These are phyloP conservation scores for Teratosphaeria destructans DNA, from an alignment of 2,329 filamentous ascomycete species.

Conservation along the genomic window DNA sequence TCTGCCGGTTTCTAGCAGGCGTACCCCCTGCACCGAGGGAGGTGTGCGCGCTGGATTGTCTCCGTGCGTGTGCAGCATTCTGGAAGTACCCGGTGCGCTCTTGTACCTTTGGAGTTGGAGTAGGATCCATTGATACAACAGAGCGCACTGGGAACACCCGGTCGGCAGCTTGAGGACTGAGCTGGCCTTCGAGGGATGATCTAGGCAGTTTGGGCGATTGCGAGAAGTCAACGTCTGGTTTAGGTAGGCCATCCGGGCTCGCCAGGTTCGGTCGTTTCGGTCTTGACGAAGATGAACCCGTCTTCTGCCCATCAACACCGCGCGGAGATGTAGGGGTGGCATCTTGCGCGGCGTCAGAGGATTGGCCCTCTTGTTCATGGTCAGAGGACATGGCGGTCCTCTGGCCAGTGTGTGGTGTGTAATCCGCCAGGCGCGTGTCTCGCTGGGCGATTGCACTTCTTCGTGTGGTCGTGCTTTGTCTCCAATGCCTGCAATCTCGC, in stretches of 20 bases:
- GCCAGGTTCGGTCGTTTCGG: neutral
- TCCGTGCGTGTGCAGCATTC: constrained; percentile 11
- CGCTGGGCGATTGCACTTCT: neutral
- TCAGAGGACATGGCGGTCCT: constrained; percentile 6
- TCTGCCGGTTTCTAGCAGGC: neutral
- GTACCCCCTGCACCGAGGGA: neutral
- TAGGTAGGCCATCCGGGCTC: neutral
- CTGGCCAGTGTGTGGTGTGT: neutral
- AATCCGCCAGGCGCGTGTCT: neutral
- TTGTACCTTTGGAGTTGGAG: constrained; percentile 21
- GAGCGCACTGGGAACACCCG: constrained; percentile 73
- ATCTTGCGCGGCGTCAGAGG: neutral
- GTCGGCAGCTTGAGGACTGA: constrained; percentile 39
- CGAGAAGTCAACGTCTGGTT: constrained; percentile 1
- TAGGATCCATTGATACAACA: constrained; percentile 59
- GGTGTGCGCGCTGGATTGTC: neutral
- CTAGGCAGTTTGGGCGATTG: neutral
- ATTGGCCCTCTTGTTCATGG: neutral
- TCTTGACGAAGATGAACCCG: neutral
- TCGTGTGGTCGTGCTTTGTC: neutral
- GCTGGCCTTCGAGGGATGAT: constrained; percentile 10
- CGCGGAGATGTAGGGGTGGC: neutral
- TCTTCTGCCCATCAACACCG: neutral
- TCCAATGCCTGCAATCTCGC: neutral
- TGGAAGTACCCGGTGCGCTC: constrained; percentile 27